phyloP scores from a whole-genome alignment of 139 green algal genomes.

The Diplosphaera chodatii region DNA sequence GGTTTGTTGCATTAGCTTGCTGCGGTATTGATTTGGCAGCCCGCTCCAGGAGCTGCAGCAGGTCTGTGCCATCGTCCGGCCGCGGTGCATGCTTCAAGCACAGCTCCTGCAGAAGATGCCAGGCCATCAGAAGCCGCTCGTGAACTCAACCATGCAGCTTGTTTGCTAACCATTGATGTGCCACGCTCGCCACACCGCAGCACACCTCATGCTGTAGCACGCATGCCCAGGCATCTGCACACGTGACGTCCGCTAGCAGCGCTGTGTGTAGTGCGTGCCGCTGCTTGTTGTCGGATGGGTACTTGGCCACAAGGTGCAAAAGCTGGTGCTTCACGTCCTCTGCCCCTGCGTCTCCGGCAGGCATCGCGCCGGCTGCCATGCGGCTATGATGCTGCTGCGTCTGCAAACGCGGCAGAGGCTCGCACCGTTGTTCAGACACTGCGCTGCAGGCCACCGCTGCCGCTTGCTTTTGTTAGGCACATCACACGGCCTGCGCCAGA shows the following conservation, averaged over 20 bases:
- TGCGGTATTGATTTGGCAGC: conserved; percentile 63
- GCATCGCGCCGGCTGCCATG: no score
- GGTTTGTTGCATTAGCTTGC: conserved; percentile 39
- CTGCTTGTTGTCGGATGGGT: background rate
- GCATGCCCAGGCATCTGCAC: conserved; percentile 5
- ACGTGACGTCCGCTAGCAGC: conserved; percentile 29
- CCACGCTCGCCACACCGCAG: no score
- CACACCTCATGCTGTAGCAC: conserved; percentile 5
- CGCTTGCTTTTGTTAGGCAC: no score
- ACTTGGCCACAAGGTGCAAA: background rate
- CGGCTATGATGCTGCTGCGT: no score
- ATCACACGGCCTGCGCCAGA: no score
- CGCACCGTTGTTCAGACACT: no score
- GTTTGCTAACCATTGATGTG: no score
- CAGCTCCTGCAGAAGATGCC: background rate
- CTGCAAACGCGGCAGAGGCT: no score
- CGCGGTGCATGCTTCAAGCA: background rate
- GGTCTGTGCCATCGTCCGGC: conserved; percentile 5
- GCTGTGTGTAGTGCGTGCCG: conserved; percentile 16
- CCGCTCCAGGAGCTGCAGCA: conserved; percentile 64
- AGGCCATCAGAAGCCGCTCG: no score
- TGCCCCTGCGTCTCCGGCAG: background rate
- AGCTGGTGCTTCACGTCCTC: background rate
- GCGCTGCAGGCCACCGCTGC: no score
- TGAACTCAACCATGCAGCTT: no score